Percentiles rank a stretch among this genome's conserved stretches.
Evolutionary conservation across 495 filamentous ascomycete species (phyloP).

Genomic region (Massariosphaeria phaeospora): DNA sequence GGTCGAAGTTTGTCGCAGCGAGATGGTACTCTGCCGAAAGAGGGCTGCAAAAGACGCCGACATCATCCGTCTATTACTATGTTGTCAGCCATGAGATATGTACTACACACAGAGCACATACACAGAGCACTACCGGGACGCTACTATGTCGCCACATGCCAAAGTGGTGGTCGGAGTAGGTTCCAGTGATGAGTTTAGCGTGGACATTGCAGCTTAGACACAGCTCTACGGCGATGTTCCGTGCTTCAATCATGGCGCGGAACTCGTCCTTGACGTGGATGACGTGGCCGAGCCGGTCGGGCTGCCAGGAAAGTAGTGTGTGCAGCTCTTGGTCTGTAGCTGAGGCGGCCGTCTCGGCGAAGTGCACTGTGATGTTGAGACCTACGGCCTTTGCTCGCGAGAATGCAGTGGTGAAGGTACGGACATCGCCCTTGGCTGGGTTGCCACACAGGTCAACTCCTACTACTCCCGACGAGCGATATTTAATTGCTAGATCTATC

Average conservation of each 20-base stretch:
- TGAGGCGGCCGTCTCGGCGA: conserved; percentile 60
- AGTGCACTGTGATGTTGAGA: conserved; percentile 68
- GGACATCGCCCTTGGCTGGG: conserved; percentile 58
- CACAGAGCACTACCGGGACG: conserved; percentile 55
- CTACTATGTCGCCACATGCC: conserved; percentile 54
- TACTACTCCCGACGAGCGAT: conserved; percentile 56
- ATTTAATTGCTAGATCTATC: conserved; percentile 58
- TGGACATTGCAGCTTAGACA: conserved; percentile 80
- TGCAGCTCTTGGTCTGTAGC: conserved; percentile 54
- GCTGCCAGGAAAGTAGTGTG: conserved; percentile 58
- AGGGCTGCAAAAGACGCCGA: conserved; percentile 73
- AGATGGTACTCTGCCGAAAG: conserved; percentile 77
- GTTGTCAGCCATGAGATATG: too few species aligned
- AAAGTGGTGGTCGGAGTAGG: conserved; percentile 68
- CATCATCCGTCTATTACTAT: conserved; percentile 84
- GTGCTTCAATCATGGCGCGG: conserved; percentile 51
- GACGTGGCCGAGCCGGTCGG: conserved; percentile 73
- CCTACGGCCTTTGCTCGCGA: conserved; percentile 48
- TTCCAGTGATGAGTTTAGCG: conserved; percentile 64
- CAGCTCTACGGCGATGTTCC: conserved; percentile 62
- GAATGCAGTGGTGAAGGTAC: conserved; percentile 54
- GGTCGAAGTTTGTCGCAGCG: conserved; percentile 63
- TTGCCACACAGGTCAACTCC: conserved; percentile 80
- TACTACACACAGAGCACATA: too few species aligned
- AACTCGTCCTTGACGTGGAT: conserved; percentile 62